Base-by-base conservation (phyloP, 2,329 filamentous ascomycete genomes). In the Talaromyces islandicus region DNA sequence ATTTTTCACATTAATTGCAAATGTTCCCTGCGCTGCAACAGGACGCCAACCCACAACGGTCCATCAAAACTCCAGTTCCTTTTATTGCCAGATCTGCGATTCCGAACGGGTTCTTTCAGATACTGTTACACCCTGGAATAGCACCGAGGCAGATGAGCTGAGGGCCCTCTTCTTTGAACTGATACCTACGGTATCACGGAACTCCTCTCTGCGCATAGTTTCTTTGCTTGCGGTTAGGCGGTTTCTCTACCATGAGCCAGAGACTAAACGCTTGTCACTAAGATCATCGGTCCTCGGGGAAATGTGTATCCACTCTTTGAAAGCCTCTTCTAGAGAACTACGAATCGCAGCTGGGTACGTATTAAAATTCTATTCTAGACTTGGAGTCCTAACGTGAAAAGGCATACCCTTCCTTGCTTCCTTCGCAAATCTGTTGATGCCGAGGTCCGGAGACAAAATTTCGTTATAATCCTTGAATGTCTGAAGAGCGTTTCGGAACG, bases 291-390 rank as follows among this genome's bases (percentile, higher is more conserved):
- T 77, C 0, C 77, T 91, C 46, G 92, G 90, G 0, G 87, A 92
- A 68, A 93, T 90, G 84, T 92, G 91, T 69, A 77, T 97, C 4
- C 85, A 88, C 65, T 91, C 89, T 0, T 78, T 97, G 43, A 87
- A 88, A 64, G 96, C 92, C 73, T 95, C 92, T 1, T 74, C 91
- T 21, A 85, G 93, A 69, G 94, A 97, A 71, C 78, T 97, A 29
- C 87, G 93, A 32, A 84, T 97, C 66, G 88, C 88, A 41, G 89
- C 92, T 60, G 89, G 88, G 80, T 88, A 64, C 64, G 64, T 54
- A 55, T 19, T 51, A 54, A 14, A 53, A 27, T 50, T 17, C 61
- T 43, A 29, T 29, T 55, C 7, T 59, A 60, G 14, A 11, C 25
- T 64, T 48, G 62, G 19, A 30, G 59, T 27, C 24, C 59, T 67